Evolutionary conservation across 108 stramenopile species (phyloP).

Genomic region (Stephanodiscus triporus): DNA sequence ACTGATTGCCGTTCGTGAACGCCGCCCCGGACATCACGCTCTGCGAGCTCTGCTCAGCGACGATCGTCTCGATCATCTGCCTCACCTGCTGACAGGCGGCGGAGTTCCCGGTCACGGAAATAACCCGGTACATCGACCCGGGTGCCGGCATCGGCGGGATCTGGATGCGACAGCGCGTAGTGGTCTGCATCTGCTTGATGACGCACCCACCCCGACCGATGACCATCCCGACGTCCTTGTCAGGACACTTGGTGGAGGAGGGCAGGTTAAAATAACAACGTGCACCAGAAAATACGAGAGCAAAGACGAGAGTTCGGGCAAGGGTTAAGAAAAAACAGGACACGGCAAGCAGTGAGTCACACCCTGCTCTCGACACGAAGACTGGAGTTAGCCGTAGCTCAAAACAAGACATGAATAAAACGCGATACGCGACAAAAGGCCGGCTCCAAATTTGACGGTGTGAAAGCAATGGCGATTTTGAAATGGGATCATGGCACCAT

Average conservation of each 20-base stretch:
- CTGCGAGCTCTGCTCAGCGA: slow-evolving; percentile 78
- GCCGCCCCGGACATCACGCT: slow-evolving; percentile 74
- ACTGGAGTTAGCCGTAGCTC: neutral
- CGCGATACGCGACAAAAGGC: slow-evolving; percentile 8
- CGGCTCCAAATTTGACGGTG: slow-evolving; percentile 4
- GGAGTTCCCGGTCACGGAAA: slow-evolving; percentile 74
- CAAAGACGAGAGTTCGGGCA: neutral
- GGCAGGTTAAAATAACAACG: neutral
- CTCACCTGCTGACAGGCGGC: slow-evolving; percentile 76
- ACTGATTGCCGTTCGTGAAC: slow-evolving; percentile 47
- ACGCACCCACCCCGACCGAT: slow-evolving; percentile 88
- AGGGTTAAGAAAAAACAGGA: neutral
- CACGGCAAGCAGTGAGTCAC: neutral
- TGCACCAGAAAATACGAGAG: neutral
- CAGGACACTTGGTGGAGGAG: slow-evolving; percentile 53
- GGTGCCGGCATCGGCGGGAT: slow-evolving; percentile 80
- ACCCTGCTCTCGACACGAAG: slow-evolving; percentile 3
- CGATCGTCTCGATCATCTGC: slow-evolving; percentile 77
- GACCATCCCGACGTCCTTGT: slow-evolving; percentile 89
- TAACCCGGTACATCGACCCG: slow-evolving; percentile 76
- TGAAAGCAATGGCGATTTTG: slow-evolving; percentile 10
- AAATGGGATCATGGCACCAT: slow-evolving; percentile 10
- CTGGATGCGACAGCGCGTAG: slow-evolving; percentile 81
- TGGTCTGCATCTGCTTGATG: slow-evolving; percentile 85
- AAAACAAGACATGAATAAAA: neutral